Evolutionary conservation across 1,139 yeast genomes (phyloP).

Genomic region (Hyphopichia burtonii): DNA sequence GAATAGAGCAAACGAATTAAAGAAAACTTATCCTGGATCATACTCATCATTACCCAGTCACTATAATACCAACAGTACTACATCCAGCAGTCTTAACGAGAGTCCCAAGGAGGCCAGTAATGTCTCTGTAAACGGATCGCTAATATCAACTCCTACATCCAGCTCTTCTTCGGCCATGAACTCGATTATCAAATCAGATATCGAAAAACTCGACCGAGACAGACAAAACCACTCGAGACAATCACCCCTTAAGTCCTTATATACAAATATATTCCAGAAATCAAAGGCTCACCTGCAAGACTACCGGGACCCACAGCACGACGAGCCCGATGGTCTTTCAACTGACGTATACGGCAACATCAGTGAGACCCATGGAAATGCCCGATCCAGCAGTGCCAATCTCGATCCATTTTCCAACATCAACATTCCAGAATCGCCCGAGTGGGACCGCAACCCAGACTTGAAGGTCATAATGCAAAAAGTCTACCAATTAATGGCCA

Average conservation of each 20-base stretch:
- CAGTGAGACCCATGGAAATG: conserved; percentile 16
- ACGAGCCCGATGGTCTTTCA: too few relatives aligned
- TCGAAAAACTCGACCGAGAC: neutral
- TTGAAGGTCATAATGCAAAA: conserved; percentile 23
- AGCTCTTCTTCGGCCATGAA: conserved; percentile 2
- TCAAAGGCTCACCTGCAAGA: too few relatives aligned
- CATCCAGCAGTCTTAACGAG: neutral
- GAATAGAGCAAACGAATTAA: neutral
- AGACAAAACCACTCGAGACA: neutral
- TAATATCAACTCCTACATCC: conserved; percentile 1
- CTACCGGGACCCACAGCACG: too few relatives aligned
- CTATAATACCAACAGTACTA: neutral
- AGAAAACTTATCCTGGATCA: neutral
- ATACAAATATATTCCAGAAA: neutral
- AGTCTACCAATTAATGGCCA: conserved; percentile 27
- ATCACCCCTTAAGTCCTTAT: neutral
- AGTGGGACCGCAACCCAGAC: conserved; percentile 7
- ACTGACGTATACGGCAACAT: conserved; percentile 22
- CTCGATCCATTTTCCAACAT: too few relatives aligned
- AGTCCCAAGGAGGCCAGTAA: neutral
- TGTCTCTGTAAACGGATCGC: neutral
- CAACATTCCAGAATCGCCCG: conserved; percentile 8
- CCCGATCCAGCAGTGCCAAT: conserved; percentile 19
- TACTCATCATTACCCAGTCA: neutral
- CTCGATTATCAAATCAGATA: neutral